phyloP scores from a whole-genome alignment of 106 monocot genomes.

The Narthecium ossifragum region DNA sequence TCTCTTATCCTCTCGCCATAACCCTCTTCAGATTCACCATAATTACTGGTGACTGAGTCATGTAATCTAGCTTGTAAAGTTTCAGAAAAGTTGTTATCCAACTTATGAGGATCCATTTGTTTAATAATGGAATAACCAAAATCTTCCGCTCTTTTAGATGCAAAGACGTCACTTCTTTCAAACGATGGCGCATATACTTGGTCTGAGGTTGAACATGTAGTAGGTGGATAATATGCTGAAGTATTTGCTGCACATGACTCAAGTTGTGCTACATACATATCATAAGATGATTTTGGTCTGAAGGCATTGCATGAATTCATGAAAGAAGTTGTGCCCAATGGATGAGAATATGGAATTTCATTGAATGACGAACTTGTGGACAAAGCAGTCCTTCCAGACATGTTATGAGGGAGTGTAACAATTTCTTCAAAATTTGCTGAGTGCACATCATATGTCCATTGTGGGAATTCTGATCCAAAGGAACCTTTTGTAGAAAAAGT shows the following conservation, averaged over 20 bases:
- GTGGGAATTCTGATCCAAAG: constrained; percentile 11
- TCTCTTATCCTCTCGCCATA: constrained; percentile 1
- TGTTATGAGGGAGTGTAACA: neutral
- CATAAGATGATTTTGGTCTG: constrained; percentile 23
- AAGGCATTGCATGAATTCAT: constrained; percentile 4
- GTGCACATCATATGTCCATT: neutral
- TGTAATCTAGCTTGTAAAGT: constrained; percentile 11
- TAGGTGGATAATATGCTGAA: constrained; percentile 8
- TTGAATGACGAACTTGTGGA: neutral
- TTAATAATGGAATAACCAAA: constrained; percentile 1
- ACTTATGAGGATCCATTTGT: constrained; percentile 21
- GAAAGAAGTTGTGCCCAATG: constrained; percentile 3
- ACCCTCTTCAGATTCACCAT: constrained; percentile 12
- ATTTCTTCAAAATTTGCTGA: constrained; percentile 9
- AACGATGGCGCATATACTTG: constrained; percentile 9
- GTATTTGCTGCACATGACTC: constrained; percentile 20
- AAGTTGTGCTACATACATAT: constrained; percentile 44
- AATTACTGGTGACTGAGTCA: constrained; percentile 1
- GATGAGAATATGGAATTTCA: no score
- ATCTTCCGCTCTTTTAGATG: neutral
- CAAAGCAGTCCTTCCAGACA: neutral
- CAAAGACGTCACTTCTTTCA: constrained; percentile 2
- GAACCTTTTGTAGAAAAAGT: constrained; percentile 1
- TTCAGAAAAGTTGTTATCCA: constrained; percentile 19
- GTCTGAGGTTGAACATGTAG: constrained; percentile 10